Evolutionary conservation across 2,329 filamentous ascomycete species (phyloP).

Genomic region (Decorospora gaudefroyi): DNA sequence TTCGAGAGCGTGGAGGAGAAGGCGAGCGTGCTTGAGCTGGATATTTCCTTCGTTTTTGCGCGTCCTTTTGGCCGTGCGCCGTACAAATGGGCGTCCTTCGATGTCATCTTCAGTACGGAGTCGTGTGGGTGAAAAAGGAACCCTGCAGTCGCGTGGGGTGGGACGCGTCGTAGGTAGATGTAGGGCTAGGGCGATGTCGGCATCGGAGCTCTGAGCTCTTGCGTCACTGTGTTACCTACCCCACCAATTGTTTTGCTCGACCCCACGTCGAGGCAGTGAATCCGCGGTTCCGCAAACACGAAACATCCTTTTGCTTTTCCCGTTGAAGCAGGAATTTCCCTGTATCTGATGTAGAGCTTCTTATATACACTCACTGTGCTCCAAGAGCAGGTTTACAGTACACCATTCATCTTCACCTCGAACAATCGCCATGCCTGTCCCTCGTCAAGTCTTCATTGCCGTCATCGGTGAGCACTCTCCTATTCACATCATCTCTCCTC

Average conservation of each 20-base stretch:
- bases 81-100: constrained; percentile 71
- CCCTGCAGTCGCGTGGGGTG: constrained; percentile 8
- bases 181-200: constrained; percentile 35
- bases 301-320: not conserved
- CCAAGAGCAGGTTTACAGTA: not conserved
- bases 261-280: constrained; percentile 21
- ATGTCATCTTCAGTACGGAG: constrained; percentile 29
- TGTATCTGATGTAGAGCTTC: constrained; percentile 1
- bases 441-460: constrained; percentile 54
- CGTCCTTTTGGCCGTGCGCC: constrained; percentile 68
- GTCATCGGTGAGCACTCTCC: constrained; percentile 48
- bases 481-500: no score
- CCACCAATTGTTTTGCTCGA: constrained; percentile 26
- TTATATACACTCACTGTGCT: not conserved
- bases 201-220: constrained; percentile 20
- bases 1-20: constrained; percentile 88
- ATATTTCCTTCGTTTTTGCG: constrained; percentile 64
- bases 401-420: constrained; percentile 5
- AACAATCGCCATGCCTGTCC: constrained; percentile 46
- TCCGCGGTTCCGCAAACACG: constrained; percentile 14
- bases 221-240: constrained; percentile 25
- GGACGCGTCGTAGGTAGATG: constrained; percentile 15
- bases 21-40: constrained; percentile 72
- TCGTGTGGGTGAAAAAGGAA: constrained; percentile 1
- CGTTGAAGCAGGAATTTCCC: not conserved